phyloP scores from a whole-genome alignment of 495 filamentous ascomycete species.

The Niebla homalea region DNA sequence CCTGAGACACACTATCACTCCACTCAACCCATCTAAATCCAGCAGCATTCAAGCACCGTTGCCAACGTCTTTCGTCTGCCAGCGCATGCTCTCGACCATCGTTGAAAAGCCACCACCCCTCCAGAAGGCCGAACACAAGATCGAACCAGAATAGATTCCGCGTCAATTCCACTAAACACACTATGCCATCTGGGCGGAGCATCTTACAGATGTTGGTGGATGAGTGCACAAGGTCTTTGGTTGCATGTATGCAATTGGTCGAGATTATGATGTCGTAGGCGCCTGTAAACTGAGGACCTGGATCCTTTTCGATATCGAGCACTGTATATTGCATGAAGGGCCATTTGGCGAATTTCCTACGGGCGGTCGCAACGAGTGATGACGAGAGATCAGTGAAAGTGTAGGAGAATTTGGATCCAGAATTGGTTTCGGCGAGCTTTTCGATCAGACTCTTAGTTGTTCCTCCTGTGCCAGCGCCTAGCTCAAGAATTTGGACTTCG shows the following conservation, averaged over 20 bases:
- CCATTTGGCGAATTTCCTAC: conserved; percentile 19
- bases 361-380: conserved; percentile 25
- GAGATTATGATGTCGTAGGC: conserved; percentile 30
- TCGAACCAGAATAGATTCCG: conserved; percentile 28
- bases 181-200: conserved; percentile 29
- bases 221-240: conserved; percentile 20
- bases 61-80: conserved; percentile 20
- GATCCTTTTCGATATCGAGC: conserved; percentile 31
- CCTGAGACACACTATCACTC: conserved; percentile 21
- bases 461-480: conserved; percentile 33
- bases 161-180: conserved; percentile 35
- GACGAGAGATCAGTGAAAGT: conserved; percentile 35
- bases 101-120: conserved; percentile 38
- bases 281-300: conserved; percentile 12
- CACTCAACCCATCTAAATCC: conserved; percentile 27
- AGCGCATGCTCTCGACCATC: conserved; percentile 31
- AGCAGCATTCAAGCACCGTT: conserved; percentile 17
- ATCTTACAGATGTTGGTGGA: conserved; percentile 22
- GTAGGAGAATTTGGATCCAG: conserved; percentile 23
- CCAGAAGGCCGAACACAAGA: conserved; percentile 33
- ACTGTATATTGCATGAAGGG: conserved; percentile 24
- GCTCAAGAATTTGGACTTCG: conserved; percentile 25
- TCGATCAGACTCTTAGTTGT: conserved; percentile 24
- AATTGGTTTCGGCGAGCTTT: conserved; percentile 4
- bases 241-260: conserved; percentile 38